Evolutionary conservation across 345 rosid species (phyloP), one percentile per base, ranked within the genome.

Genomic region (Nasturtium officinale): DNA sequence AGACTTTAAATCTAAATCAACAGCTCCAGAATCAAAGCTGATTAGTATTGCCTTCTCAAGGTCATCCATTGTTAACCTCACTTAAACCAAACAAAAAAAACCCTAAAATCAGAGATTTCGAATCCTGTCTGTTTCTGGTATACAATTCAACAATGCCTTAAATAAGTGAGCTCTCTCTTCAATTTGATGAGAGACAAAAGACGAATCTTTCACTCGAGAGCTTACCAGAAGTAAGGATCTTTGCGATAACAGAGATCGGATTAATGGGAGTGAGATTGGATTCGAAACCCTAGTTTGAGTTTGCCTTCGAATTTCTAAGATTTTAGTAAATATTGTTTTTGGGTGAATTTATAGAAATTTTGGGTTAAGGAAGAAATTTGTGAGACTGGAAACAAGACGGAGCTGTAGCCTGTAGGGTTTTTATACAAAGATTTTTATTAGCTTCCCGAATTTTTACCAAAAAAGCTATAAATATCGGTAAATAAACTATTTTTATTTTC

Each of bases 21-120:
- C 46, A n/a, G 80, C 50, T n/a, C 89, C 91, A 20, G 91, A 84
- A 73, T 89, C 90, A 56, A 89, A 94, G 80, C 89, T 87, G 50
- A 88, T 78, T 57, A 89, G 53, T 65, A 94, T 89, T n/a, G 97
- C 98, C 73, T 78, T 84, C 38, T 87, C 98, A 26, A 94, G 81
- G 84, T 86, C 91, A 78, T 94, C 98, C 98, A 94, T 94, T 56
- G 33, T 55, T 35, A 51, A 43, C 51, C 47, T 28, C 6, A 65
- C 61, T 42, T 29, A 53, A 28, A 13, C 25, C 25, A 23, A 23
- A 23, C 25, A 35, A 10, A 57, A 57, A 61, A 69, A 47, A 30
- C n/a, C 64, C 50, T 21, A 61, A 79, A 79, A 62, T 54, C 67
- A 76, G 47, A 77, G 63, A 35, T 54, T 64, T 15, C 15, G 55